Conservation (phyloP, 2,329 filamentous ascomycete species). For the Fusarium stilboides region DNA sequence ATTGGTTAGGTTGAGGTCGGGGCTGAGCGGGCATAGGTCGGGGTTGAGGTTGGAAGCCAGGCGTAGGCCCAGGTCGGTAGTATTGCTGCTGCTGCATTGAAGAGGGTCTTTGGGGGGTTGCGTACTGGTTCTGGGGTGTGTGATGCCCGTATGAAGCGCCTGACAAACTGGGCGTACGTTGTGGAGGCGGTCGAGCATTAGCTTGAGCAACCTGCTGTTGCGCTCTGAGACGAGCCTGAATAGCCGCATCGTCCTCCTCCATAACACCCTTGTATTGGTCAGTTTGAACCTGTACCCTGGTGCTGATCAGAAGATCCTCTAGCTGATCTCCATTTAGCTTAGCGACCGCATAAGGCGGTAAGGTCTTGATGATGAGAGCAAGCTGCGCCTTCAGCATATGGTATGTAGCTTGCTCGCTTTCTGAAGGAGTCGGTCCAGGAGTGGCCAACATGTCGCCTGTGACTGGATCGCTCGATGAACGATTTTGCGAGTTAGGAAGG, state of each 20-base stretch:
- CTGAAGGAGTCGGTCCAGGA: slow-evolving; percentile 77
- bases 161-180: slow-evolving; percentile 58
- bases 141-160: slow-evolving; percentile 62
- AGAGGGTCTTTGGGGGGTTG: slow-evolving; percentile 63
- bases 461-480: slow-evolving; percentile 73
- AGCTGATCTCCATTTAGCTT: slow-evolving; percentile 89
- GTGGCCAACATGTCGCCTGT: slow-evolving; percentile 78
- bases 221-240: slow-evolving; percentile 65
- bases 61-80: slow-evolving; percentile 57
- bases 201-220: slow-evolving; percentile 55
- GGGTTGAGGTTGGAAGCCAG: slow-evolving; percentile 62
- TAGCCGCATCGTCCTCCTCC: slow-evolving; percentile 83
- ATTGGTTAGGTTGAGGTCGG: slow-evolving; percentile 63
- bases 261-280: slow-evolving; percentile 83
- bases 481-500: slow-evolving; percentile 74
- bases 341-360: slow-evolving; percentile 88
- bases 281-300: slow-evolving; percentile 79
- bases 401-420: slow-evolving; percentile 75
- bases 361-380: slow-evolving; percentile 77
- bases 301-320: slow-evolving; percentile 86
- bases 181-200: slow-evolving; percentile 56
- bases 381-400: slow-evolving; percentile 83
- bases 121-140: slow-evolving; percentile 62
- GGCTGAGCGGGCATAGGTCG: slow-evolving; percentile 54
- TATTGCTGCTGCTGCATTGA: slow-evolving; percentile 62